These are phyloP conservation scores for Symbiodinium pilosum DNA, from an alignment of 73 alveolate species.

Conservation along the genomic window DNA sequence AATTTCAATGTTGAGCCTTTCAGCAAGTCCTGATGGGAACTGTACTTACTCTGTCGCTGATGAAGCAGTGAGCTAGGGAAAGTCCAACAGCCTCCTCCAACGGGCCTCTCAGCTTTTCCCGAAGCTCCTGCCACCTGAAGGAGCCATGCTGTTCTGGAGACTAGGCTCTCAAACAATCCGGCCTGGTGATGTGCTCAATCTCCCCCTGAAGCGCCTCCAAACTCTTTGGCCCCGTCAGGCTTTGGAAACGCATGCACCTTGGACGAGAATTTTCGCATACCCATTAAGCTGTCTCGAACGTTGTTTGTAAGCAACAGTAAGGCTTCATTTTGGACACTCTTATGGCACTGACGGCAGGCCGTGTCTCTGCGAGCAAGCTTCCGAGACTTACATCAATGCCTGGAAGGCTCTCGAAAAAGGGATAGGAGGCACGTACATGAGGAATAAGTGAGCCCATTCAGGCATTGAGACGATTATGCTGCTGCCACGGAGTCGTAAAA, in stretches of 20 bases:
- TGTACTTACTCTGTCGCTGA: no score
- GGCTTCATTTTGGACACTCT: not conserved
- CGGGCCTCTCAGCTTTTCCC: not conserved
- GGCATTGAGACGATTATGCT: no score
- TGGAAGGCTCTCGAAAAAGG: no score
- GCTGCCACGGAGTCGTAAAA: no score
- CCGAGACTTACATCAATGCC: no score
- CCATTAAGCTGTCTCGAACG: not conserved
- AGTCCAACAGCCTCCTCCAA: not conserved
- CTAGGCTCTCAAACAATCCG: no score
- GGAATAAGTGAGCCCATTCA: no score
- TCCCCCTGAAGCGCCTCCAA: slow-evolving; percentile 67
- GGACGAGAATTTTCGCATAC: not conserved
- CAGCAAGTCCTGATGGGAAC: not conserved
- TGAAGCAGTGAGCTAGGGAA: no score
- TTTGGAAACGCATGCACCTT: slow-evolving; percentile 48
- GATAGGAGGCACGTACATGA: no score
- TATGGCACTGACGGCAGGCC: not conserved
- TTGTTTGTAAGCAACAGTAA: not conserved
- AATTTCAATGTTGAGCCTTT: not conserved
- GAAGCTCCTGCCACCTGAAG: not conserved
- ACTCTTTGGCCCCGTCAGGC: slow-evolving; percentile 54
- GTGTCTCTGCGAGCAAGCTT: no score
- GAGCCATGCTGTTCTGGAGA: no score
- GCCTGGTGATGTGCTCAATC: slow-evolving; percentile 41